Percentiles rank a stretch among this genome's conserved stretches.
Conservation (phyloP, 2,329 filamentous ascomycete species). For the Paecilomyces variotii region DNA sequence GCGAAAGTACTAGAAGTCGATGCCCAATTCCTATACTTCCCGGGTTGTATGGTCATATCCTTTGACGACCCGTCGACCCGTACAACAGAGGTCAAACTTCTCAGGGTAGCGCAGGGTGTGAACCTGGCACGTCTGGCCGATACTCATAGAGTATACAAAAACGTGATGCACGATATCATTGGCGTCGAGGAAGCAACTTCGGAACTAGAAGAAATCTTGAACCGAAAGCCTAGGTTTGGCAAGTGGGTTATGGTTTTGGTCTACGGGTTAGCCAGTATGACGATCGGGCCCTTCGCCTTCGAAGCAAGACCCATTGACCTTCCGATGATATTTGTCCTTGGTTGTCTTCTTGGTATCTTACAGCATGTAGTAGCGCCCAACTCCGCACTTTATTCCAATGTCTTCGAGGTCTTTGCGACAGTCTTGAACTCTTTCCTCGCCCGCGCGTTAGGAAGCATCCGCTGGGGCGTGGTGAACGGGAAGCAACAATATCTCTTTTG, state of each 20-base stretch:
- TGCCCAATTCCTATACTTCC: conserved; percentile 79
- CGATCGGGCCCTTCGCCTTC: conserved; percentile 72
- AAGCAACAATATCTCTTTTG: conserved; percentile 47
- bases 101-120: conserved; percentile 31
- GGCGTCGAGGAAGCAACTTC: conserved; percentile 34
- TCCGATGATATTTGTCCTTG: conserved; percentile 66
- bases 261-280: conserved; percentile 66
- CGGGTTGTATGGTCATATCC: conserved; percentile 83
- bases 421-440: conserved; percentile 60
- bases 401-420: conserved; percentile 56
- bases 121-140: conserved; percentile 35
- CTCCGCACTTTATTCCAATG: conserved; percentile 59
- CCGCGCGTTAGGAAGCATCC: conserved; percentile 58
- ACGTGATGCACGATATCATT: conserved; percentile 36
- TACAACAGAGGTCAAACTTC: conserved; percentile 36
- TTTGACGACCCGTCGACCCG: conserved; percentile 52
- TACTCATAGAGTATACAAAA: conserved; percentile 37
- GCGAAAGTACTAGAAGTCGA: conserved; percentile 78
- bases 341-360: conserved; percentile 62
- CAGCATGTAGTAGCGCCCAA: conserved; percentile 65
- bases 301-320: conserved; percentile 67
- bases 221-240: conserved; percentile 46
- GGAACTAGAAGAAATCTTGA: conserved; percentile 45
- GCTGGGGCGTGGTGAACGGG: conserved; percentile 26
- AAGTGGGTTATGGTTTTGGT: conserved; percentile 51